Evolutionary conservation across 2,329 filamentous ascomycete genomes (phyloP), one percentile per base, ranked within the genome.

Genomic region (Penicillium sp.): DNA sequence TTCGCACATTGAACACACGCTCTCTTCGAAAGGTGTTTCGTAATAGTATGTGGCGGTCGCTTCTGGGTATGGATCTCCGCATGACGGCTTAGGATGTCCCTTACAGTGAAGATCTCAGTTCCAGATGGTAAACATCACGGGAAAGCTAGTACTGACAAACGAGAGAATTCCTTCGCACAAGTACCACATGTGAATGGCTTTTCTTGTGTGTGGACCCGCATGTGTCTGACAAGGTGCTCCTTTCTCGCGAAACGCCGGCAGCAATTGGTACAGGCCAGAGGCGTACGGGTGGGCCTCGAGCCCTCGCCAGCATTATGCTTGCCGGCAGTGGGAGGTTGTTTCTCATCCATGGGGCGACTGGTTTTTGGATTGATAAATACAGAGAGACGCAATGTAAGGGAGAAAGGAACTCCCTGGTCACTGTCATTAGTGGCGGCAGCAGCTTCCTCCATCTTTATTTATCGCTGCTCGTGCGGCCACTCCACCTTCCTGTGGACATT

Each of bases 191-290:
- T 33, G 24, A 52, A 52, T 52, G 50, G 50, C 50, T 24, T 52
- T 24, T 52, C 50, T 41, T 24, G 50, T 7, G 50, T 52, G 24
- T 52, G 50, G 5, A 52, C 18, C 3, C 50, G 50, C 36, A 41
- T 19, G 24, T 52, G 50, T 27, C 50, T 14, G 35, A 27, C 24
- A n/a, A 52, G 50, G 36, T 52, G 50, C 50, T 52, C 50, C 16
- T 27, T 52, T 24, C 50, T 37, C 50, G 50, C 22, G 31, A 52
- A 52, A 5, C 11, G 18, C 35, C 50, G 50, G 14, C 50, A 22
- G 50, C 44, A 49, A 35, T 18, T 4, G 27, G 24, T 35, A 14
- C 44, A 49, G 31, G 24, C 18, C 16, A 49, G 18, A 4, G 44
- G 44, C 4, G 16, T 35, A 18, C 27, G 44, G n/a, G 24, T 49